Evolutionary conservation across 352 stramenopile genomes (phyloP).

Genomic region (Globisporangium ultimum): DNA sequence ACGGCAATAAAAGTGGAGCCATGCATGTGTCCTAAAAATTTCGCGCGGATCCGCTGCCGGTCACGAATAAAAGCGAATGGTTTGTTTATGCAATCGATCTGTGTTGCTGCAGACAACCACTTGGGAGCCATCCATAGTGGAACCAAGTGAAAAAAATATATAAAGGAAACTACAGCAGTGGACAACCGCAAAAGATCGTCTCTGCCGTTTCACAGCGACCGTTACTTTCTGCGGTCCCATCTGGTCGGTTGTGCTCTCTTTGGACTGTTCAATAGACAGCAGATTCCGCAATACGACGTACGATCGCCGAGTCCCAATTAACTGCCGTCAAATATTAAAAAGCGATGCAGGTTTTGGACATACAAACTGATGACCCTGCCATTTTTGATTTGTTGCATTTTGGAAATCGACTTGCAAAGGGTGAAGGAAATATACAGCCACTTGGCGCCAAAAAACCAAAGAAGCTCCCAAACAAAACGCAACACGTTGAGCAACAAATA

Average conservation of each 20-base stretch:
- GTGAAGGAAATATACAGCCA: conserved; percentile 11
- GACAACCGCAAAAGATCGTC: conserved; percentile 2
- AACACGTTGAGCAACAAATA: not conserved
- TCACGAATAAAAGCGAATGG: too few relatives aligned
- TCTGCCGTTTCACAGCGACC: conserved; percentile 1
- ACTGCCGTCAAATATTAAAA: not conserved
- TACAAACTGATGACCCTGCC: too few relatives aligned
- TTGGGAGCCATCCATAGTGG: too few relatives aligned
- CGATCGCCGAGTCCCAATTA: too few relatives aligned
- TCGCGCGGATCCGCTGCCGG: too few relatives aligned
- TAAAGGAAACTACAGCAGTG: not conserved
- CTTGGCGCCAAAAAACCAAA: conserved; percentile 12
- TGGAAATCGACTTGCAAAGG: not conserved
- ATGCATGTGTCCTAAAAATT: too few relatives aligned
- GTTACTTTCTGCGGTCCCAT: not conserved
- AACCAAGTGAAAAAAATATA: conserved; percentile 1
- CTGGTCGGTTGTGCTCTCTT: not conserved
- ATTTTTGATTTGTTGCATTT: too few relatives aligned
- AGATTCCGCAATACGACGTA: not conserved
- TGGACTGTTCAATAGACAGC: not conserved
- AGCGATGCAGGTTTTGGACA: not conserved
- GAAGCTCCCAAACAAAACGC: not conserved
- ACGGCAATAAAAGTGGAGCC: too few relatives aligned
- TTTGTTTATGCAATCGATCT: too few relatives aligned
- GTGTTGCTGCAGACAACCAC: too few relatives aligned